phyloP scores from a whole-genome alignment of 371 early-diverging fungal species.

The Zychaea mexicana region DNA sequence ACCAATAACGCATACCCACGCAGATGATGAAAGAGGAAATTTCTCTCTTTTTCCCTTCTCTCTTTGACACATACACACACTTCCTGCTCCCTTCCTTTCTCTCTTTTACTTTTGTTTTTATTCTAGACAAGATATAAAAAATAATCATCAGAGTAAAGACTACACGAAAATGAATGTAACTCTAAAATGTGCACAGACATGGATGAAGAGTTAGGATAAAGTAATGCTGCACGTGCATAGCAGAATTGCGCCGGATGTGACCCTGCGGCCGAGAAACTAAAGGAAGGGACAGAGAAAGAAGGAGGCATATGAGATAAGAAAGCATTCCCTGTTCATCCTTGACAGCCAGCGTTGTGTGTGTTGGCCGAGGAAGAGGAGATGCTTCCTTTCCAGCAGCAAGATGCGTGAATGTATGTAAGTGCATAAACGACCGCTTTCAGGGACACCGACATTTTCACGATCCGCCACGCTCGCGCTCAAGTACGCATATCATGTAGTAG shows the following conservation, averaged over 20 bases:
- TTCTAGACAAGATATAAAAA: no score
- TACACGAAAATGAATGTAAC: background rate
- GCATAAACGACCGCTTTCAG: no score
- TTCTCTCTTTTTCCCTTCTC: slow-evolving; percentile 13
- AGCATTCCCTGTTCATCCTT: no score
- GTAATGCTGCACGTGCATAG: background rate
- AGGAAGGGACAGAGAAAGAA: background rate
- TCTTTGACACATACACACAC: no score
- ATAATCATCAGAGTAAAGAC: background rate
- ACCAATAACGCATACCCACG: slow-evolving; percentile 21
- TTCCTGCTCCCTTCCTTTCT: background rate
- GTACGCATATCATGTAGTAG: no score
- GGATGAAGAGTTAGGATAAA: background rate
- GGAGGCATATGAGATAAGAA: background rate
- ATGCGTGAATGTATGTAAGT: no score
- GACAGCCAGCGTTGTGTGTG: no score
- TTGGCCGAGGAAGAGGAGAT: no score
- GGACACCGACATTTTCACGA: no score
- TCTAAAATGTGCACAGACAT: slow-evolving; percentile 4
- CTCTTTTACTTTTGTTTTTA: background rate
- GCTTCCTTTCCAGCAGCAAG: no score
- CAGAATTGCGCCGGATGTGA: background rate
- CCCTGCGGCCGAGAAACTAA: background rate
- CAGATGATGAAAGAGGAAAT: slow-evolving; percentile 2
- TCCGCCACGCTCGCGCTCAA: no score